Base-by-base conservation (phyloP, 345 rosid species). In the Eucalyptus albens region DNA sequence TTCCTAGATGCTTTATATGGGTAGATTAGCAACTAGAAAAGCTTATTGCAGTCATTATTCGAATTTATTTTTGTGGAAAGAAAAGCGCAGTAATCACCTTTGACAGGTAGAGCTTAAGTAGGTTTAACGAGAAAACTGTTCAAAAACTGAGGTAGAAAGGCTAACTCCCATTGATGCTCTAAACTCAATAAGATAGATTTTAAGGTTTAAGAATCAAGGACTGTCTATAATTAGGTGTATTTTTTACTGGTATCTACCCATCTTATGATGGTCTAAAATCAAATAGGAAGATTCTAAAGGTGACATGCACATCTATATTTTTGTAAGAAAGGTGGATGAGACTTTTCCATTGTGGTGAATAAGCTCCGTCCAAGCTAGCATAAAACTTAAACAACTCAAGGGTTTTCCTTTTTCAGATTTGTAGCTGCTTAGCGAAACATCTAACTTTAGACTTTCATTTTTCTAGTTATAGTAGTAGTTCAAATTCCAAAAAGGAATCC, bases 41-140 rank as follows among this genome's bases (percentile, higher is more conserved):
- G 27, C 45, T 9, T 31, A 33, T 17, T 3, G 6, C 13, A 0
- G 2, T 69, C 7, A 0, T 69, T 16, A 33, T 69, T 31, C 1
- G 6, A 69, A 37, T 33, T 69, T 9, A 8, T 31, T 31, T 33
- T 69, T 7, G 3, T 7, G 19, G 22, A 31, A 67, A 67, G 80
- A 67, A 19, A 17, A 67, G 40, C 12, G 0, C 22, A 31, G 2
- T 13, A 62, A 62, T 29, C 22, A 31, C 37, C 16, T 67, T 31
- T 67, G 22, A 31, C 22, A 16, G 4, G 42, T 16, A 16, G 80
- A 15, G 42, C 6, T 31, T 0, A 67, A 67, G 80, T 31, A 33
- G 42, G 80, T 31, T 67, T 67, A 1, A 67, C 22, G 12, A 31
- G 22, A 67, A 67, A 67, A 31, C 42, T 2, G 10, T 16, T 16